phyloP scores from a whole-genome alignment of 805 yeast genomes.

The Nakazawaea sp. region DNA sequence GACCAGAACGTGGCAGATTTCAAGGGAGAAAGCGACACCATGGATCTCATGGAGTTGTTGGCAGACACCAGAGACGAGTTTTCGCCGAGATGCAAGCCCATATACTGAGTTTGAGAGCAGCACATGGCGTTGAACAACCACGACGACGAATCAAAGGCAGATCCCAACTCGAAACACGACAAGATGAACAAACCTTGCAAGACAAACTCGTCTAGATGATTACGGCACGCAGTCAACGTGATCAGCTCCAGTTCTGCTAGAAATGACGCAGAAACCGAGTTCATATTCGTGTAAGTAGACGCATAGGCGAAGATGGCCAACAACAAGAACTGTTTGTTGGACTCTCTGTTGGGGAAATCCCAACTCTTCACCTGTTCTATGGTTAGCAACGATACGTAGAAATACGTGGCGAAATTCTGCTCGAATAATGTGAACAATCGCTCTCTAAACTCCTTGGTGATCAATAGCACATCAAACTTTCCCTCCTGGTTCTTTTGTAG shows the following conservation, averaged over 20 bases:
- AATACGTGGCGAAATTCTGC: conserved; percentile 20
- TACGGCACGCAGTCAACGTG: conserved; percentile 17
- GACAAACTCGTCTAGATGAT: conserved; percentile 17
- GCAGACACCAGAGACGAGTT: background rate
- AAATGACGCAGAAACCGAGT: conserved; percentile 12
- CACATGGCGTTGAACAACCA: conserved; percentile 28
- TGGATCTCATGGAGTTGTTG: background rate
- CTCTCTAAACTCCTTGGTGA: conserved; percentile 6
- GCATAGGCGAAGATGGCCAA: conserved; percentile 24
- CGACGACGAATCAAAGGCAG: conserved; percentile 23
- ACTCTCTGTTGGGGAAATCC: conserved; percentile 20
- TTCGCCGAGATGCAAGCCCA: conserved; percentile 18
- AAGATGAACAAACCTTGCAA: conserved; percentile 22
- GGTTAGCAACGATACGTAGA: conserved; percentile 17
- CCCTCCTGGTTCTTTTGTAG: conserved; percentile 7
- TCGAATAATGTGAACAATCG: conserved; percentile 16
- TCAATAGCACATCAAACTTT: conserved; percentile 12
- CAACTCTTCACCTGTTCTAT: conserved; percentile 19
- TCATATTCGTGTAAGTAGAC: conserved; percentile 15
- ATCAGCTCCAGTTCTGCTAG: conserved; percentile 20
- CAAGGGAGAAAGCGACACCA: conserved; percentile 13
- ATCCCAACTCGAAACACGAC: conserved; percentile 26
- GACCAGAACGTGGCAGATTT: conserved; percentile 24
- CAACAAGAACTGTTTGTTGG: conserved; percentile 21
- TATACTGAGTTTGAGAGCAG: conserved; percentile 21